Evolutionary conservation across 2,329 filamentous ascomycete genomes (phyloP), one percentile per base, ranked within the genome.

Genomic region (Leptographium radiaticola): DNA sequence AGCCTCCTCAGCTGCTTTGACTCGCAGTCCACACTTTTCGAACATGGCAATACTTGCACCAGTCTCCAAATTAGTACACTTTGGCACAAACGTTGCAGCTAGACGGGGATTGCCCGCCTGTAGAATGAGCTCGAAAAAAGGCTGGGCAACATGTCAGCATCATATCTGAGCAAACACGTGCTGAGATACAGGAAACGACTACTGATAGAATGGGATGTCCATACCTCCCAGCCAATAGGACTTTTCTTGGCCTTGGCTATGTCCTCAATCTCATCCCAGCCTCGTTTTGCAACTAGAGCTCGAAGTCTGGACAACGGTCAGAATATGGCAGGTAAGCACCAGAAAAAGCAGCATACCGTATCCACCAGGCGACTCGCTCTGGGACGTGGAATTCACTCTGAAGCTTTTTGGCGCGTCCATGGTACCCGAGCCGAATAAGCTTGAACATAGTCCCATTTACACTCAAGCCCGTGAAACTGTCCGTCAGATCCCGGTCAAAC

Each of bases 211-310:
- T 15, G 40, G 2, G 15, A n/a, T 8, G 3, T 36, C 71, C 81
- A 74, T 69, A 89, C 86, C 79, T 95, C 89, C 93, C 93, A 98
- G 12, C 91, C 91, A 65, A 98, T 97, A 0, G 91, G 88, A 55
- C 86, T 93, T 68, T 90, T 95, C 64, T 87, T 80, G 63, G 76
- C 78, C 64, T 84, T 86, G 39, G 81, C 79, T 61, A 89, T 79
- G 61, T 96, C 90, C 66, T 97, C 90, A 55, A 98, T 78, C 66
- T 96, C 91, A 51, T 80, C 83, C 89, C 90, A 98, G 64, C 95
- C 87, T 53, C 93, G 79, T 66, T 89, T 89, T 16, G 87, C 86
- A 3, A 98, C 89, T 51, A 97, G 77, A 0, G 90, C 93, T 61
- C 91, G 82, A 33, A 98, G 75, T 58, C 89, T 84, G 55, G 6